Evolutionary conservation across 176 grass and related monocot species (phyloP), one percentile per base, ranked within the genome.

Genomic region (Carex myosuroides): DNA sequence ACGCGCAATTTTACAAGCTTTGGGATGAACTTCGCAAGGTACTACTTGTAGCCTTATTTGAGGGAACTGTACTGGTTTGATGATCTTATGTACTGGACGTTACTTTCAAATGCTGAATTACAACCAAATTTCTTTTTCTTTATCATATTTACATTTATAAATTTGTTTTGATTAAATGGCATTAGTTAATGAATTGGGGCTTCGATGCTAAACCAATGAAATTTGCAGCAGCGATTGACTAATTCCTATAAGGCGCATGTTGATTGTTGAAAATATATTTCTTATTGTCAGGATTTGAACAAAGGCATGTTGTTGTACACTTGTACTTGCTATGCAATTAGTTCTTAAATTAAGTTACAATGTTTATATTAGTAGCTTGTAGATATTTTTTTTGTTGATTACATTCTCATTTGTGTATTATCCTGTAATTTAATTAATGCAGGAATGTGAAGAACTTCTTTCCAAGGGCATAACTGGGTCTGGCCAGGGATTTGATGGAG

Each of bases 1-100:
- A 94, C 16, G 88, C 88, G 0, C 88, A 92, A 79, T 95, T 99
- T 53, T 99, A 99, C 88, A 95, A 94, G 60, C 96, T 95, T 76
- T 99, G 96, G 96, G 96, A 99, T 64, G 96, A 95, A 9, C 88
- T 99, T 41, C 93, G 96, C 81, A 95, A 92, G 96, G 95, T 94
- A 58, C 10, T 32, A 63, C 3, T 24, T 77, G 12, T 70, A 80
- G 29, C 32, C 26, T 81, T 22, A 56, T 70, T 69, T 71, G 17
- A 56, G 8, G 22, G 33, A 81, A 42, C 7, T 42, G 29, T 80
- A 20, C 37, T 63, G 53, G 37, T 21, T 81, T 63, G 32, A 81
- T 59, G 24, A 29, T 80, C 13, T 39, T 35, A 16, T 37, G n/a
- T 59, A 9, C 78, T 20, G 17, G n/a, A 80, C 13, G 33, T 32